Evolutionary conservation across 2,329 filamentous ascomycete genomes (phyloP).

Genomic region (Ilyonectria sp.): DNA sequence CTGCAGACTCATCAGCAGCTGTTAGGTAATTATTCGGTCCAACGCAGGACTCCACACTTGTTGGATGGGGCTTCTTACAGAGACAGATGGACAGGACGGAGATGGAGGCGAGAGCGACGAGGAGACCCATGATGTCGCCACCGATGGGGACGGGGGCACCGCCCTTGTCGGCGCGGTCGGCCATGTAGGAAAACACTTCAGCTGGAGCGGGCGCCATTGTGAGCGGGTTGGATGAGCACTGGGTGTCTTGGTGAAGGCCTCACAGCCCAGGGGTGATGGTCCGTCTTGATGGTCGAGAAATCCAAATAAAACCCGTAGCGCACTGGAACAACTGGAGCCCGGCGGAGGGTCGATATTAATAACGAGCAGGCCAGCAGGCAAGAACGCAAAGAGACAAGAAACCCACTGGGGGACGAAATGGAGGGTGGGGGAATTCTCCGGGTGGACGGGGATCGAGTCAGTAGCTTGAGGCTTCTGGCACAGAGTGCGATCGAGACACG

Average conservation of each 20-base stretch:
- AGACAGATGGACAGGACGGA: slow-evolving; percentile 56
- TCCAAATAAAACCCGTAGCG: slow-evolving; percentile 1
- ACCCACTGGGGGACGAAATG: not conserved
- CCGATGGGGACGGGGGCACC: slow-evolving; percentile 49
- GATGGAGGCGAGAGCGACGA: slow-evolving; percentile 53
- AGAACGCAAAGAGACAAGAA: not conserved
- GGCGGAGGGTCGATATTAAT: slow-evolving; percentile 21
- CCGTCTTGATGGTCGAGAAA: not conserved
- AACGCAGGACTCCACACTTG: no score
- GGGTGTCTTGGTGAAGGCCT: not conserved
- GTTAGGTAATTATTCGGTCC: not conserved
- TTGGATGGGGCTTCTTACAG: slow-evolving; percentile 45
- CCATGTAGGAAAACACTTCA: not conserved
- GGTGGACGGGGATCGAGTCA: slow-evolving; percentile 14
- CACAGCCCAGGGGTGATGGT: not conserved
- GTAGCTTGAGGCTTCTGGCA: slow-evolving; percentile 9
- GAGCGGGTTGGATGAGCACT: not conserved
- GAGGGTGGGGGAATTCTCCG: slow-evolving; percentile 21
- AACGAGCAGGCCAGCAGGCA: not conserved
- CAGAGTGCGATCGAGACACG: slow-evolving; percentile 13
- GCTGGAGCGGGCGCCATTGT: slow-evolving; percentile 23
- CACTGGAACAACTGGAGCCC: slow-evolving; percentile 1
- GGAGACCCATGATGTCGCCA: slow-evolving; percentile 54
- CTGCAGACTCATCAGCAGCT: slow-evolving; percentile 45
- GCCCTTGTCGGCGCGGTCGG: not conserved